Conservation (phyloP, 176 grass and related monocot species). For the Zea luxurians region DNA sequence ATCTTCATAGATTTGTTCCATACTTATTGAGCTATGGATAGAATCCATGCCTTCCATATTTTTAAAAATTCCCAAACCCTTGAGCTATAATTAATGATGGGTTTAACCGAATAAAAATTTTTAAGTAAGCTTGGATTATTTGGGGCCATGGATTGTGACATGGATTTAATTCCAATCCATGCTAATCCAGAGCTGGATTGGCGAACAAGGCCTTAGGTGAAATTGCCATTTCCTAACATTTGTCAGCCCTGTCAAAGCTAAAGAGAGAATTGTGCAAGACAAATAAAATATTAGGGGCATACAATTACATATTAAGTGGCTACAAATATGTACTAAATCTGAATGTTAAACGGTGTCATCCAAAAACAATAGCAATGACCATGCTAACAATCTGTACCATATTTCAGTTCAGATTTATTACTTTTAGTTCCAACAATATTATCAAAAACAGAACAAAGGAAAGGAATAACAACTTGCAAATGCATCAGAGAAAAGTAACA, state of each 20-base stretch:
- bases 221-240: slow-evolving; percentile 14
- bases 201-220: neutral
- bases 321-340: slow-evolving; percentile 1
- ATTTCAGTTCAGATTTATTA: slow-evolving; percentile 20
- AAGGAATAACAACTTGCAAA: neutral
- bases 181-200: too few species aligned
- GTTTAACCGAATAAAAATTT: too few species aligned
- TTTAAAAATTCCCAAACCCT: too few species aligned
- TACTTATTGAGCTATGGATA: too few species aligned
- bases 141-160: too few species aligned
- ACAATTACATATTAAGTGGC: slow-evolving; percentile 1
- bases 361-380: neutral
- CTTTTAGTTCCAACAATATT: neutral
- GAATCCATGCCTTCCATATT: too few species aligned
- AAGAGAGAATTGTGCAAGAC: slow-evolving; percentile 16
- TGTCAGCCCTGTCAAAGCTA: neutral
- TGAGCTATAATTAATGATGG: too few species aligned
- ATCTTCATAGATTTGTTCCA: too few species aligned
- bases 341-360: neutral
- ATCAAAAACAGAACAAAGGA: neutral
- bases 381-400: neutral
- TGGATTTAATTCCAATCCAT: too few species aligned
- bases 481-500: neutral
- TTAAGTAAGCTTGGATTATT: too few species aligned
- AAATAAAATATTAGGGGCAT: neutral